phyloP scores from a whole-genome alignment of 441 rosid species.

The Metrosideros polymorpha region DNA sequence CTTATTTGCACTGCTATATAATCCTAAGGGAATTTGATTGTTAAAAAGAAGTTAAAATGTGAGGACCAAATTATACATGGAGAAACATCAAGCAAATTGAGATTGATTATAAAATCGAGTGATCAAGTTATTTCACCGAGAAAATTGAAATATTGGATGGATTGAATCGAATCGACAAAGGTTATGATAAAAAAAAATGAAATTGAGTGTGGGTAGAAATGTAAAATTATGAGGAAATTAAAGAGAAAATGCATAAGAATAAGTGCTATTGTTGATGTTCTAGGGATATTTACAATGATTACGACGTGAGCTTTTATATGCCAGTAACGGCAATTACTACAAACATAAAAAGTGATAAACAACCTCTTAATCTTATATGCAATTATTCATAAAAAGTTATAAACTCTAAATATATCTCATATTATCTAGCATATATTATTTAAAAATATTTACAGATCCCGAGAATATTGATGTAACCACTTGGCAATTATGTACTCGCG shows the following conservation, averaged over 20 bases:
- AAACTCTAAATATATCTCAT: not conserved
- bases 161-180: not conserved
- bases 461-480: not conserved
- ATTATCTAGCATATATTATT: not conserved
- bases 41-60: not conserved
- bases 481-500: not conserved
- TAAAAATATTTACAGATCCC: fast-evolving
- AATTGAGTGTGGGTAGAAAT: not conserved
- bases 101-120: not conserved
- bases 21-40: not conserved
- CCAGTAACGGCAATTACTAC: too few relatives aligned
- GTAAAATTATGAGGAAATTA: not conserved
- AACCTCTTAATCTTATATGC: not conserved
- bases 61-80: not conserved
- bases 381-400: not conserved
- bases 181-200: not conserved
- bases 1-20: not conserved
- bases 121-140: not conserved
- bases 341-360: too few relatives aligned
- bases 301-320: not conserved
- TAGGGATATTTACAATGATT: not conserved
- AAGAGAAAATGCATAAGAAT: not conserved
- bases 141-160: not conserved
- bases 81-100: not conserved
- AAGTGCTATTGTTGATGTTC: not conserved